phyloP scores from a whole-genome alignment of 2,329 filamentous ascomycete species.

The Colletotrichum siamense region DNA sequence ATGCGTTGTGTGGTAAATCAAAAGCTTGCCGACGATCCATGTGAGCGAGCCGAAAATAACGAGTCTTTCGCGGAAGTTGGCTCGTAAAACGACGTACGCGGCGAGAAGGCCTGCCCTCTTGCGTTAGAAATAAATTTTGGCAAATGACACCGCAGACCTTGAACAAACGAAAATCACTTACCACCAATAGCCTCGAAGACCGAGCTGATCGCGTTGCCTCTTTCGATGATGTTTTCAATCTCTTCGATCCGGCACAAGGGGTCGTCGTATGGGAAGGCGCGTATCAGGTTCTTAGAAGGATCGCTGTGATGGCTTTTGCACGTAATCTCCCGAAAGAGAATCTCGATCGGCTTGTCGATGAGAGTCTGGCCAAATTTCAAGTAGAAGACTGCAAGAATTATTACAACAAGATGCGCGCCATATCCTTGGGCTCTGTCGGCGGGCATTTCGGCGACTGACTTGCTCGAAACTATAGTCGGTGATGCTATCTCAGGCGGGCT shows the following conservation, averaged over 20 bases:
- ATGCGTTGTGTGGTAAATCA: not conserved
- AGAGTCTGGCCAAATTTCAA: not conserved
- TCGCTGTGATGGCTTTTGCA: fast-evolving
- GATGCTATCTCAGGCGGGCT: not conserved
- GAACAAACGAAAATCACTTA: not conserved
- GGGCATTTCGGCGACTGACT: not conserved
- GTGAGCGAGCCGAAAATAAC: not conserved
- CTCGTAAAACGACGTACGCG: not conserved
- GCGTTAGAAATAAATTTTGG: not conserved
- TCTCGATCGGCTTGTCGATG: not conserved
- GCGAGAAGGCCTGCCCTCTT: not conserved
- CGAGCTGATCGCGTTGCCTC: not conserved
- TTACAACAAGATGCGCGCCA: not conserved
- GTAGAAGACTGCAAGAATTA: not conserved
- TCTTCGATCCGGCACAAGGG: not conserved
- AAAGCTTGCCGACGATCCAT: not conserved
- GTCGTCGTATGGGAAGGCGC: not conserved
- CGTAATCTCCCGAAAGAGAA: not conserved
- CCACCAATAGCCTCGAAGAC: not conserved
- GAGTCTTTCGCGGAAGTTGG: not conserved
- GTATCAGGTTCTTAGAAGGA: fast-evolving
- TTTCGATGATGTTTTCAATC: not conserved
- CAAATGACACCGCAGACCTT: not conserved
- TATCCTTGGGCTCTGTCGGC: not conserved
- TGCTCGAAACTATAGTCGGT: not conserved